Evolutionary conservation across 179 eudicot species (phyloP).

Genomic region (Amaranthus tricolor): DNA sequence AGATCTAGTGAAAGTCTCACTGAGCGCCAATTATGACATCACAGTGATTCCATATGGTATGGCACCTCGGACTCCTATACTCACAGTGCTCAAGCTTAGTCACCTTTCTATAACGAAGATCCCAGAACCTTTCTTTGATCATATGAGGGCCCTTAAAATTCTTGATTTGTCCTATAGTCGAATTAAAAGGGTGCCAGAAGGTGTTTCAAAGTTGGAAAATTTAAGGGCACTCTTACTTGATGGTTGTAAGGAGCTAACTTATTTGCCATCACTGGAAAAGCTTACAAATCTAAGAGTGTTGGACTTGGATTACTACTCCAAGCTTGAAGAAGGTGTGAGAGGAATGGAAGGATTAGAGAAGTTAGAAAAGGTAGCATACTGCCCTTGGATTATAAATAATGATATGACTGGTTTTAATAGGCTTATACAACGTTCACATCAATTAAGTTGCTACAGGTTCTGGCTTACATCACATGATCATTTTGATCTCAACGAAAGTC

Average conservation of each 20-base stretch:
- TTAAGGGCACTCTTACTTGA: slow-evolving; percentile 16
- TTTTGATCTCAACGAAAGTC: neutral
- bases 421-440: neutral
- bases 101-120: neutral
- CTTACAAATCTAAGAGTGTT: slow-evolving; percentile 16
- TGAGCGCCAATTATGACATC: neutral
- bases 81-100: slow-evolving; percentile 9
- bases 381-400: slow-evolving; percentile 3
- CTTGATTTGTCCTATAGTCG: slow-evolving; percentile 13
- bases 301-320: neutral
- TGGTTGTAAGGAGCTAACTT: neutral
- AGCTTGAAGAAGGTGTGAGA: neutral
- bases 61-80: slow-evolving; percentile 12
- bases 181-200: slow-evolving; percentile 19
- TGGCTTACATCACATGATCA: neutral
- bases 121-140: slow-evolving; percentile 19
- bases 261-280: slow-evolving; percentile 20
- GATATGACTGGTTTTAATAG: slow-evolving; percentile 7
- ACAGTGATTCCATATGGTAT: slow-evolving; percentile 8
- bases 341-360: slow-evolving; percentile 17
- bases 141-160: slow-evolving; percentile 22
- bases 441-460: neutral
- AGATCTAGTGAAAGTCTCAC: slow-evolving; percentile 18
- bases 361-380: slow-evolving; percentile 11
- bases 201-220: slow-evolving; percentile 14